phyloP scores from a whole-genome alignment of 768 basidiomycete species.

The Pseudohyphozyma bogoriensis region DNA sequence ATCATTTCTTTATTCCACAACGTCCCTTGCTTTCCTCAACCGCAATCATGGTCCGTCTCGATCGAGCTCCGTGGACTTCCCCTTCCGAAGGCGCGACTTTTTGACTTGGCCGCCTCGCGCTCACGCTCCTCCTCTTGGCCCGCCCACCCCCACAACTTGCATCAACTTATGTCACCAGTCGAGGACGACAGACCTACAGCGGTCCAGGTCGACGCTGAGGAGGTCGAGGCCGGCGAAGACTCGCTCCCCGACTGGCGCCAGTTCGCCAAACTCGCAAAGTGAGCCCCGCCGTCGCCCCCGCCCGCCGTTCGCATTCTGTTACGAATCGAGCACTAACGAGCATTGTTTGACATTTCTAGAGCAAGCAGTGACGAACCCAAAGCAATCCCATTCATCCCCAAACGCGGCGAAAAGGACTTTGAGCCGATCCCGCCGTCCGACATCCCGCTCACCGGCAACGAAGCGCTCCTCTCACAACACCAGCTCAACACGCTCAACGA shows the following conservation, averaged over 20 bases:
- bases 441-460: conserved; percentile 11
- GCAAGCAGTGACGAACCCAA: neutral
- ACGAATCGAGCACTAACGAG: neutral
- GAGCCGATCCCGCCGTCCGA: conserved; percentile 50
- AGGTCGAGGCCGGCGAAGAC: conserved; percentile 30
- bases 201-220: conserved; percentile 1
- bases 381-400: conserved; percentile 50
- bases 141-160: too few species aligned
- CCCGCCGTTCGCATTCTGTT: neutral
- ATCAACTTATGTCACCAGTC: too few species aligned
- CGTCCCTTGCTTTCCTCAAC: too few species aligned
- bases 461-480: conserved; percentile 33
- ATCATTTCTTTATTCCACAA: too few species aligned
- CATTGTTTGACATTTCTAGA: too few species aligned
- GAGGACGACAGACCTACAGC: conserved; percentile 26
- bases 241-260: conserved; percentile 29
- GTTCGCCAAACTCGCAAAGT: conserved; percentile 31
- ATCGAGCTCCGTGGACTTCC: too few species aligned
- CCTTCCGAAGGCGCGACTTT: too few species aligned
- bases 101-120: too few species aligned
- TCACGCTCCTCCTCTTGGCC: too few species aligned
- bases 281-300: neutral
- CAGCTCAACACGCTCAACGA: conserved; percentile 73
- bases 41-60: too few species aligned
- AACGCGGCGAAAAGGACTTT: conserved; percentile 94